Evolutionary conservation across 495 filamentous ascomycete genomes (phyloP), one percentile per base, ranked within the genome.

Genomic region (Mytilinidion resinicola): DNA sequence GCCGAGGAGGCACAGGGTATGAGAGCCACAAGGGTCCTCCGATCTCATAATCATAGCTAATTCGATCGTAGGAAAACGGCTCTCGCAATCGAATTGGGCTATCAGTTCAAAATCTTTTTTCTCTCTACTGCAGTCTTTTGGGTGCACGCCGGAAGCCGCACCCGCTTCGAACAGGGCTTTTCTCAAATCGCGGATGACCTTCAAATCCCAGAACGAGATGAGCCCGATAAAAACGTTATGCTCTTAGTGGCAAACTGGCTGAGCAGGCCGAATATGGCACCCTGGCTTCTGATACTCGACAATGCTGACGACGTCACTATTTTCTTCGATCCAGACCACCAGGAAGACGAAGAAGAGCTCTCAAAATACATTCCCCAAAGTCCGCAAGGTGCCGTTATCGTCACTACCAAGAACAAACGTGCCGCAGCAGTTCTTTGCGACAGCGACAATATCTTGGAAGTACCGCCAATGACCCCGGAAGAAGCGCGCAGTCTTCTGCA

Each of bases 251-350:
- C 61, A 9, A 52, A 59, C 5, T 78, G 74, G 73, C 67, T 79
- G 3, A 53, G 62, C 9, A 42, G 62, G 9, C 57, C 68, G 51
- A 68, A 21, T 0, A 65, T 62, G 41, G 70, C 70, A 15, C 53
- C 52, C 7, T 82, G 78, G 78, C 52, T 79, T 14, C 53, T 81
- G 57, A 65, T 79, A 19, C 65, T 81, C 20, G 78, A 82, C 60
- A 80, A 78, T 52, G 78, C 76, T 10, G 76, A 81, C 62, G 73
- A 80, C 56, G 48, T 57, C 5, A 67, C 73, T 25, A 17, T 74
- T n/a, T 72, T 76, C 62, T 67, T 38, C 17, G 25, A n/a, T n/a
- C 9, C 9, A n/a, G n/a, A n/a, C n/a, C n/a, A n/a, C n/a, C n/a
- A n/a, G n/a, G n/a, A n/a, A 9, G 42, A 6, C 42, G 7, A 11